These are phyloP conservation scores for Geranomyces variabilis DNA, from an alignment of 192 early-diverging fungal species.

Conservation along the genomic window DNA sequence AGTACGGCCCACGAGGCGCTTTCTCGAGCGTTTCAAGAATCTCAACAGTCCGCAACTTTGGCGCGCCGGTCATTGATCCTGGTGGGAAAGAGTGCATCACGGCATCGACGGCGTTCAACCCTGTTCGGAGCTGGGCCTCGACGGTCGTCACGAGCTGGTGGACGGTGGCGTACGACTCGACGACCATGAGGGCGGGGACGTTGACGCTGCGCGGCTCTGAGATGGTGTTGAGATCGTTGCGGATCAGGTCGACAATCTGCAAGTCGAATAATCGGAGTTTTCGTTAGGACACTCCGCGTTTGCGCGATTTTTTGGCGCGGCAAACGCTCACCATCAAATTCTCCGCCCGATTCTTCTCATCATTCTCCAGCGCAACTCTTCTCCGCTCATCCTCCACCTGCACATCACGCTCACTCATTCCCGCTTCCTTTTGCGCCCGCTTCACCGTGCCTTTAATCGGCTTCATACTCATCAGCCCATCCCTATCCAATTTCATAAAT, in stretches of 20 bases:
- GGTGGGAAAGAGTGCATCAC: constrained; percentile 86
- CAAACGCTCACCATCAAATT: constrained; percentile 84
- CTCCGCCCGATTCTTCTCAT: constrained; percentile 92
- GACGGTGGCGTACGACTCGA: constrained; percentile 88
- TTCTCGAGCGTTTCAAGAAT: constrained; percentile 76
- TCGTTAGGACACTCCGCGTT: no score
- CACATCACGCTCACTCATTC: constrained; percentile 34
- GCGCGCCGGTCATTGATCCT: constrained; percentile 95
- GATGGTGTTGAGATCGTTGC: constrained; percentile 87
- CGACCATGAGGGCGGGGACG: constrained; percentile 83
- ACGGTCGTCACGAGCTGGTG: constrained; percentile 94
- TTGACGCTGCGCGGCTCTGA: constrained; percentile 64
- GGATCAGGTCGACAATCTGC: constrained; percentile 93
- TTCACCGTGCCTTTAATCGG: constrained; percentile 89
- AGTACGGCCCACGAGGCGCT: constrained; percentile 79
- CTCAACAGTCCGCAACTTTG: constrained; percentile 83
- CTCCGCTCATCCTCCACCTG: constrained; percentile 48
- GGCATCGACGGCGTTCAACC: constrained; percentile 70
- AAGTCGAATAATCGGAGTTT: neutral
- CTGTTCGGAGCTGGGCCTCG: constrained; percentile 53
- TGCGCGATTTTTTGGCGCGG: no score
- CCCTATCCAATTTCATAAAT: constrained; percentile 60
- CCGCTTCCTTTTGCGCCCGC: constrained; percentile 49
- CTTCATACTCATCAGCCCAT: constrained; percentile 81
- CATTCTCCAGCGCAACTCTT: constrained; percentile 53